Conservation (phyloP, 257 asterid genomes). For the Ballota nigra region DNA sequence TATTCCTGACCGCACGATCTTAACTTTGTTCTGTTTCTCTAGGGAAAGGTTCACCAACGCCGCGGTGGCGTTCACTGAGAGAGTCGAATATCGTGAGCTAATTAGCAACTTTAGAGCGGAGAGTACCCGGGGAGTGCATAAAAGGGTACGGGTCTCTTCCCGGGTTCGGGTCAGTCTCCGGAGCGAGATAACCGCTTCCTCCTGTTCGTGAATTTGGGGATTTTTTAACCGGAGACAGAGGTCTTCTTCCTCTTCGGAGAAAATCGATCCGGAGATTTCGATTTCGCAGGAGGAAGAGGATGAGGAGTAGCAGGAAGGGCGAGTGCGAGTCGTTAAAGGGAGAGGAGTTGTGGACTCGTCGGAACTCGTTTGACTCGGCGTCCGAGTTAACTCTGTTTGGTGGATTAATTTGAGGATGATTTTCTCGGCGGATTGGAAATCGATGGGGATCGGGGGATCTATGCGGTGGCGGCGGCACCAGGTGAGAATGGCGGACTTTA, state of each 20-base stretch:
- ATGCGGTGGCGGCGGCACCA: slow-evolving; percentile 56
- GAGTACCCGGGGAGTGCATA: slow-evolving; percentile 71
- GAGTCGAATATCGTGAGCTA: slow-evolving; percentile 48
- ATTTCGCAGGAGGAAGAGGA: slow-evolving; percentile 61
- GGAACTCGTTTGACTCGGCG: slow-evolving; percentile 48
- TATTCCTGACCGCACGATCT: slow-evolving; percentile 85
- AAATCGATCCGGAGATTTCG: slow-evolving; percentile 34
- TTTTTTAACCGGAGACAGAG: slow-evolving; percentile 47
- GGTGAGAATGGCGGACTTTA: slow-evolving; percentile 64
- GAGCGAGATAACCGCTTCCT: slow-evolving; percentile 57
- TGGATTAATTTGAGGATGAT: slow-evolving; percentile 42
- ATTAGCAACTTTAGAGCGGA: slow-evolving; percentile 50
- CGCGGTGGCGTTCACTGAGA: slow-evolving; percentile 83
- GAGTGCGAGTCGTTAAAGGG: slow-evolving; percentile 40
- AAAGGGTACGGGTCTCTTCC: slow-evolving; percentile 55
- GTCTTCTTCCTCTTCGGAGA: slow-evolving; percentile 60
- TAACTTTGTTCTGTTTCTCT: slow-evolving; percentile 79
- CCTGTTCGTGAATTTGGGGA: slow-evolving; percentile 67
- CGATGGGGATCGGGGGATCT: slow-evolving; percentile 59
- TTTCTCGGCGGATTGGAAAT: slow-evolving; percentile 56
- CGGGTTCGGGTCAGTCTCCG: slow-evolving; percentile 75
- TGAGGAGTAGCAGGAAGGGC: slow-evolving; percentile 61
- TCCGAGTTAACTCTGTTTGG: slow-evolving; percentile 30
- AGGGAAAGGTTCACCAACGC: slow-evolving; percentile 76
- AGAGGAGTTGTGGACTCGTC: slow-evolving; percentile 59